These are phyloP conservation scores for Xylariomycetidae sp. DNA, from an alignment of 2,329 filamentous ascomycete genomes.

Conservation along the genomic window DNA sequence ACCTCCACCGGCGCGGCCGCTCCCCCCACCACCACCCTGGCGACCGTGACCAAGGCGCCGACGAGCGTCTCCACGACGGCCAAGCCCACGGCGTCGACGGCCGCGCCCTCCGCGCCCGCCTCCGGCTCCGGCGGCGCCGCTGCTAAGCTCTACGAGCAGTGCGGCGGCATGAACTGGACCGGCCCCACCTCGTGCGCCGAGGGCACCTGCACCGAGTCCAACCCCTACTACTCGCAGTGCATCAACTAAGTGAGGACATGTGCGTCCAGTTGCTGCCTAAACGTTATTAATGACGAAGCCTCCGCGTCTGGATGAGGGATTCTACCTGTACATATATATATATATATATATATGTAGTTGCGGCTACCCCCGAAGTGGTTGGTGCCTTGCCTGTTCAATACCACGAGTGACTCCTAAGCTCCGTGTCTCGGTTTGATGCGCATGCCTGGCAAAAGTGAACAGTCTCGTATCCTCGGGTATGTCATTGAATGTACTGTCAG, in stretches of 20 bases:
- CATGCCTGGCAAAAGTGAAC: too few species aligned
- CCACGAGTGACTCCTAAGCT: not conserved
- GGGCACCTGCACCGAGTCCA: constrained; percentile 12
- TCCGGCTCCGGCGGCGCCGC: constrained; percentile 1
- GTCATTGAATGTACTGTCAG: too few species aligned
- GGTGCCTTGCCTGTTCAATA: not conserved
- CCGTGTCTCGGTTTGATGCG: too few species aligned
- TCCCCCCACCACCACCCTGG: not conserved
- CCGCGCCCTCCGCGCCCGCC: not conserved
- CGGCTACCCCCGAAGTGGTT: not conserved
- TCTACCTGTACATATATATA: constrained; percentile 2
- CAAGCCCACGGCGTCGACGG: too few species aligned
- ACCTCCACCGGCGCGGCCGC: not conserved
- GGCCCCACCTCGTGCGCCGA: constrained; percentile 13
- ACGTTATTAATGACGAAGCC: too few species aligned
- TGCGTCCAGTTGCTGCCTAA: not conserved
- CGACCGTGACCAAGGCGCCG: not conserved
- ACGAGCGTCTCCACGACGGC: not conserved
- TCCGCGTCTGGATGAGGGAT: not conserved
- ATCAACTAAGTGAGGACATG: not conserved
- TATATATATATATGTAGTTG: not conserved
- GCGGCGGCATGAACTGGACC: constrained; percentile 9
- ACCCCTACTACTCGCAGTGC: constrained; percentile 16
- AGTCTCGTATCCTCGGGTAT: too few species aligned
- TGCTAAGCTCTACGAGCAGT: constrained; percentile 10